Percentiles rank a stretch among this genome's conserved stretches.
phyloP scores from a whole-genome alignment of 2,329 filamentous ascomycete genomes.

The Aspergillus sp. region DNA sequence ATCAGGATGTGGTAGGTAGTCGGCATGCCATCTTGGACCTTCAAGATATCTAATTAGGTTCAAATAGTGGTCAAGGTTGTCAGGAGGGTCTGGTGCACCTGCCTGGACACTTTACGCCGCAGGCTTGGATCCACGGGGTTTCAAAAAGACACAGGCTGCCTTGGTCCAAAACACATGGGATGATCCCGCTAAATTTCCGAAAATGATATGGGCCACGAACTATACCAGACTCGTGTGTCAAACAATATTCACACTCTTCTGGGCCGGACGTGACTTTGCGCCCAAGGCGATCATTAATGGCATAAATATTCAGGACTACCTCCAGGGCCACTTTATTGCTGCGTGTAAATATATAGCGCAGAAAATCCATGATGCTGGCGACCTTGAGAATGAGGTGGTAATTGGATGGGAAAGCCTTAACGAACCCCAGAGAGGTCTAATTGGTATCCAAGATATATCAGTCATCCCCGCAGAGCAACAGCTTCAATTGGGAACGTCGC shows the following conservation, averaged over 20 bases:
- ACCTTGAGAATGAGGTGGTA: slow-evolving; percentile 80
- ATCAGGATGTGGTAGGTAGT: slow-evolving; percentile 84
- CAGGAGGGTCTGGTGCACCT: slow-evolving; percentile 90
- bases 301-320: slow-evolving; percentile 92
- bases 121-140: slow-evolving; percentile 82
- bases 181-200: slow-evolving; percentile 81
- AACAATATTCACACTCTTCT: slow-evolving; percentile 93
- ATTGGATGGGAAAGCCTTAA: slow-evolving; percentile 97
- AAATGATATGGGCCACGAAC: slow-evolving; percentile 99
- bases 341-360: slow-evolving; percentile 79
- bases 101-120: slow-evolving; percentile 98
- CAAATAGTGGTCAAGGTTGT: slow-evolving; percentile 82
- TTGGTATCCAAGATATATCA: slow-evolving; percentile 79
- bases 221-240: slow-evolving; percentile 84
- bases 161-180: slow-evolving; percentile 94
- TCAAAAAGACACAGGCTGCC: slow-evolving; percentile 83
- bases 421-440: slow-evolving; percentile 85
- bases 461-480: slow-evolving; percentile 83
- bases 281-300: slow-evolving; percentile 95
- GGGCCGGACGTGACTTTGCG: slow-evolving; percentile 84
- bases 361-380: slow-evolving; percentile 85
- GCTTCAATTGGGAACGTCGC: slow-evolving; percentile 86
- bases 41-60: slow-evolving; percentile 28
- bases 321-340: slow-evolving; percentile 80
- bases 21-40: neutral